These are phyloP conservation scores for Fusarium keratoplasticum DNA, from an alignment of 2,329 filamentous ascomycete genomes.

Conservation along the genomic window DNA sequence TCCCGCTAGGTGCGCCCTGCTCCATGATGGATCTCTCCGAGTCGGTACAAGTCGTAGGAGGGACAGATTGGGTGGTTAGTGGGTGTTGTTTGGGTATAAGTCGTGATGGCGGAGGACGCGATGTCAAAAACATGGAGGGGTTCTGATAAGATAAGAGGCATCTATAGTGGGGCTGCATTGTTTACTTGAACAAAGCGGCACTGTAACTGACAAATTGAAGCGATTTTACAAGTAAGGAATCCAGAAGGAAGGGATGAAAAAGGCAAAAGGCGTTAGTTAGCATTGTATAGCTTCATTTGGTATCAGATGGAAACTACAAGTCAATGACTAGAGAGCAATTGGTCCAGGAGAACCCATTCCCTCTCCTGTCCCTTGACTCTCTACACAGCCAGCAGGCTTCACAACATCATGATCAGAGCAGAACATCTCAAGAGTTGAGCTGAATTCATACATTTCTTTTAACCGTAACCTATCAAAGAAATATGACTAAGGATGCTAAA, in stretches of 20 bases:
- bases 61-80: neutral
- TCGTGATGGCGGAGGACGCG: neutral
- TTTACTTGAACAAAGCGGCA: neutral
- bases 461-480: constrained; percentile 2
- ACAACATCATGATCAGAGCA: neutral
- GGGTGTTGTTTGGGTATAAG: neutral
- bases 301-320: neutral
- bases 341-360: neutral
- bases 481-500: neutral
- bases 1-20: constrained; percentile 32
- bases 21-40: constrained; percentile 31
- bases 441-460: constrained; percentile 29
- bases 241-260: neutral
- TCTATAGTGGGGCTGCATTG: neutral
- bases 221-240: neutral
- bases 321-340: neutral
- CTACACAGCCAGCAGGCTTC: neutral
- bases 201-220: neutral
- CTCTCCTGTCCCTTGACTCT: neutral
- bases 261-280: neutral
- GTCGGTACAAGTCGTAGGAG: neutral
- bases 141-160: neutral
- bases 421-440: neutral
- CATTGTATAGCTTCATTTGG: neutral
- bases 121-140: neutral